Evolutionary conservation across 176 grass and related monocot species (phyloP).

Genomic region (Elymus sibiricus): DNA sequence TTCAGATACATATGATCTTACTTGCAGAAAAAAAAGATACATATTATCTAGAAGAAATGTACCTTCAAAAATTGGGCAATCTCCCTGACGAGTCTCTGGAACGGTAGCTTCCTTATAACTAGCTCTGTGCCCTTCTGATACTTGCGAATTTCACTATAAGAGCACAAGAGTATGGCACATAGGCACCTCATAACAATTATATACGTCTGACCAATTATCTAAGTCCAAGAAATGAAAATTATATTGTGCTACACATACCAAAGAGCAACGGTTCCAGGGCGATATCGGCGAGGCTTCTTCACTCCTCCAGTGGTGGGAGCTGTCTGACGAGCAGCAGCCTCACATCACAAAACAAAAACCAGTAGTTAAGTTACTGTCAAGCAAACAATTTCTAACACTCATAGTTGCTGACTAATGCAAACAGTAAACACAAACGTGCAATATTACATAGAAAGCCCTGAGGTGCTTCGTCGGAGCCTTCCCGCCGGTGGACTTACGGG

Average conservation of each 20-base stretch:
- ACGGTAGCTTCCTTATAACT: not conserved
- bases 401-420: not conserved
- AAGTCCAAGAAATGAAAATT: not conserved
- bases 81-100: slow-evolving; percentile 38
- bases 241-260: not conserved
- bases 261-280: slow-evolving; percentile 1
- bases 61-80: slow-evolving; percentile 31
- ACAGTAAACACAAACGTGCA: not conserved
- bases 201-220: no score
- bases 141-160: not conserved
- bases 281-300: not conserved
- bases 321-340: slow-evolving; percentile 11
- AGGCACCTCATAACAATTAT: not conserved
- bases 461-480: not conserved
- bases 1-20: no score
- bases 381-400: not conserved
- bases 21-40: no score
- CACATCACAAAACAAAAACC: not conserved
- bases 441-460: no score
- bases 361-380: not conserved
- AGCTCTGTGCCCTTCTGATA: not conserved
- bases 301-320: slow-evolving; percentile 5
- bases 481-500: not conserved
- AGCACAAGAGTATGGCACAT: not conserved
- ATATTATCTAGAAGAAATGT: not conserved